Evolutionary conservation across 805 yeast species (phyloP).

Genomic region (Metschnikowia shivogae): DNA sequence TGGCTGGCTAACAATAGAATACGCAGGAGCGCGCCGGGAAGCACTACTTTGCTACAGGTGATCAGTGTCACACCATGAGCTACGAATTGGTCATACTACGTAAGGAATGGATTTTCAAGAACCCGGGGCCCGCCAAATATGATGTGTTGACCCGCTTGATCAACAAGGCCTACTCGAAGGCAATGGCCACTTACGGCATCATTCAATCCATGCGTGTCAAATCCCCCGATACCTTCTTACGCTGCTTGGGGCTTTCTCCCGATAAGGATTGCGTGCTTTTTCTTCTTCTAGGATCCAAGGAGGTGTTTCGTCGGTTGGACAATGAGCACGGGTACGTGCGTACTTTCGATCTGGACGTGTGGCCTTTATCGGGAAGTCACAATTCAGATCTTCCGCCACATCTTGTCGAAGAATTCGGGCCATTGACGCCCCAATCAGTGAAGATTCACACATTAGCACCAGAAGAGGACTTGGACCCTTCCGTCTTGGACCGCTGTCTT

Average conservation of each 20-base stretch:
- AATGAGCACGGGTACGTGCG: slow-evolving; percentile 20
- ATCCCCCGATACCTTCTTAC: slow-evolving; percentile 14
- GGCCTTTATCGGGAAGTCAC: slow-evolving; percentile 19
- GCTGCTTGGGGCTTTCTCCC: slow-evolving; percentile 24
- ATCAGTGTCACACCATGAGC: slow-evolving; percentile 11
- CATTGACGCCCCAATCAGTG: slow-evolving; percentile 15
- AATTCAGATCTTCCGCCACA: slow-evolving; percentile 27
- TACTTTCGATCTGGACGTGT: slow-evolving; percentile 20
- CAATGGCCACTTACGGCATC: slow-evolving; percentile 40
- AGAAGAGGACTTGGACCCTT: slow-evolving; percentile 16
- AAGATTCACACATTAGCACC: slow-evolving; percentile 16
- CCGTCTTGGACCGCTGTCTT: slow-evolving; percentile 21
- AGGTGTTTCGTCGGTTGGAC: slow-evolving; percentile 21
- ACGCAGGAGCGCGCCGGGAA: too few species aligned
- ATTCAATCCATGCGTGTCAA: slow-evolving; percentile 42
- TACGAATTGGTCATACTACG: slow-evolving; percentile 23
- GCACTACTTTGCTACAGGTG: background rate
- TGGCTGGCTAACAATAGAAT: too few species aligned
- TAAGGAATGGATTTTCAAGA: slow-evolving; percentile 20
- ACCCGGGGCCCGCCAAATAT: slow-evolving; percentile 7
- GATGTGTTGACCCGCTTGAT: slow-evolving; percentile 26
- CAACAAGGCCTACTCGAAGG: slow-evolving; percentile 49
- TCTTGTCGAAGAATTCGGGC: slow-evolving; percentile 19
- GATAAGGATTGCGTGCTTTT: slow-evolving; percentile 17
- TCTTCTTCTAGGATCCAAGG: slow-evolving; percentile 27